These are phyloP conservation scores for Edaphochlamys debaryana DNA, from an alignment of 139 green algal genomes.

Conservation along the genomic window DNA sequence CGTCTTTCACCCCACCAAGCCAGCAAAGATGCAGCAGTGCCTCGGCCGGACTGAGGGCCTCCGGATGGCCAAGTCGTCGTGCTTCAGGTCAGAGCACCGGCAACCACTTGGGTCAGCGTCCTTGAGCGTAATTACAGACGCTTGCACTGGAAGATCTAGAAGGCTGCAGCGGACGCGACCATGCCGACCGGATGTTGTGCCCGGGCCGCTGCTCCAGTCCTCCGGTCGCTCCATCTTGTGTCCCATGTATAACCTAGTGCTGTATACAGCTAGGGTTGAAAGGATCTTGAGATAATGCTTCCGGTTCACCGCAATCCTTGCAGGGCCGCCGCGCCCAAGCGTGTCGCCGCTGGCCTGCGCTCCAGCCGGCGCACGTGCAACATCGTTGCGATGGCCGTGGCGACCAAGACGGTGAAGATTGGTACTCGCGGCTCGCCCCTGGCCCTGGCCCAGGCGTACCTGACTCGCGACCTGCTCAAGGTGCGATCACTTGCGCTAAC, in stretches of 20 bases:
- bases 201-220: too few species aligned
- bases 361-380: constrained; percentile 3
- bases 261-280: too few species aligned
- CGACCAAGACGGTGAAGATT: constrained; percentile 80
- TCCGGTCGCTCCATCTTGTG: too few species aligned
- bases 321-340: constrained; percentile 32
- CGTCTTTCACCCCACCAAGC: not conserved
- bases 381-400: constrained; percentile 51
- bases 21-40: constrained; percentile 40
- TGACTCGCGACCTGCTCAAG: constrained; percentile 96
- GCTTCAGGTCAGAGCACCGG: not conserved
- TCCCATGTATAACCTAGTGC: too few species aligned
- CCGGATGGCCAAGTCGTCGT: constrained; percentile 27
- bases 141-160: not conserved
- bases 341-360: not conserved
- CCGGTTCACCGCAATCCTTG: not conserved
- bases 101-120: too few species aligned
- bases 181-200: too few species aligned
- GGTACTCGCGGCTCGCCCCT: constrained; percentile 91
- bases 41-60: constrained; percentile 3
- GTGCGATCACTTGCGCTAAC: constrained; percentile 37
- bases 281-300: not conserved
- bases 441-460: constrained; percentile 97
- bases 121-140: not conserved
- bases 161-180: too few species aligned